These are phyloP conservation scores for Tolypocladium endophyticum DNA, from an alignment of 2,329 filamentous ascomycete species.

Conservation along the genomic window DNA sequence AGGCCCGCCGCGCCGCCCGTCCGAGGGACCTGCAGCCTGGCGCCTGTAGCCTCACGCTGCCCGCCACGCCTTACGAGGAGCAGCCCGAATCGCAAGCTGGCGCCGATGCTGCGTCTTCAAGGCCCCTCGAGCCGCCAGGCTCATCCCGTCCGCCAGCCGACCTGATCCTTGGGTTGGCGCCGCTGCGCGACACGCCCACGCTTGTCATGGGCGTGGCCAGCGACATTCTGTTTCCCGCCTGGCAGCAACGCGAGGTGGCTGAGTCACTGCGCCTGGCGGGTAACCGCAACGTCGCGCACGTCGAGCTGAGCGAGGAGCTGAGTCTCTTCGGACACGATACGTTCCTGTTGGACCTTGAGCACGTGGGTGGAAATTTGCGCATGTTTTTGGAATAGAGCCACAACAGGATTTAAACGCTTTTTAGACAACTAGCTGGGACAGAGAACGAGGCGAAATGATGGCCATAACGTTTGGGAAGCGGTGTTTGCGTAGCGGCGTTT, in stretches of 20 bases:
- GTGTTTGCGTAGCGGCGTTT: background rate
- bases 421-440: background rate
- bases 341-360: constrained; percentile 83
- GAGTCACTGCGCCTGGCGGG: constrained; percentile 68
- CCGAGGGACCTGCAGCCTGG: constrained; percentile 44
- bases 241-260: constrained; percentile 94
- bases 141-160: constrained; percentile 60
- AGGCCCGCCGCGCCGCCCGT: constrained; percentile 50
- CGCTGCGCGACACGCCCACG: constrained; percentile 65
- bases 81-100: constrained; percentile 45
- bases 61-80: constrained; percentile 77
- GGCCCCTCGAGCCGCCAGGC: constrained; percentile 10
- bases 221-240: constrained; percentile 93
- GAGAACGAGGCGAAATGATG: background rate
- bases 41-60: constrained; percentile 66
- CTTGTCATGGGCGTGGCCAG: constrained; percentile 90
- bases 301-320: constrained; percentile 88
- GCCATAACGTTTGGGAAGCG: background rate
- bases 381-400: constrained; percentile 55
- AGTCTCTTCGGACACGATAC: constrained; percentile 96
- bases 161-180: constrained; percentile 62
- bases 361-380: constrained; percentile 76
- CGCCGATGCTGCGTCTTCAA: constrained; percentile 13
- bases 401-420: background rate
- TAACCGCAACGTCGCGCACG: constrained; percentile 72